A percentile compares a stretch with the other conserved stretches of the same genome.
Conservation (phyloP, 2,329 filamentous ascomycete species). For the Colletotrichum melonis region DNA sequence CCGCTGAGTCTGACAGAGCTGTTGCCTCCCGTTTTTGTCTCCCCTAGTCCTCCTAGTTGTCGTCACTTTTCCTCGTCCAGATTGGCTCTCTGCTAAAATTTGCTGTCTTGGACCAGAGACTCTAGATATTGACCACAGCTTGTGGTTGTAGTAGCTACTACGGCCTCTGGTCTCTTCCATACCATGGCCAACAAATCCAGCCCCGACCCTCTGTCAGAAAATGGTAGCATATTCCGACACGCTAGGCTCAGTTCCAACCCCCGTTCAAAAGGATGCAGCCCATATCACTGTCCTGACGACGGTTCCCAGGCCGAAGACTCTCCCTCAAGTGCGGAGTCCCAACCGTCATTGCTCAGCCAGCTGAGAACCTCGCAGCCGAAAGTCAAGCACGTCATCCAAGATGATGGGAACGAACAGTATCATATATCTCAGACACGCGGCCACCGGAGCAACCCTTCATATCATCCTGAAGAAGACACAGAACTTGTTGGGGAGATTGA, state of each 20-base stretch:
- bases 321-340: not conserved
- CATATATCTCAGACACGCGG: not conserved
- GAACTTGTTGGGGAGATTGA: not conserved
- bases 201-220: not conserved
- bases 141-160: not conserved
- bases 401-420: not conserved
- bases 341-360: not conserved
- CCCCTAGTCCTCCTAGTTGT: not conserved
- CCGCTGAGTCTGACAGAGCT: not conserved
- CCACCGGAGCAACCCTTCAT: not conserved
- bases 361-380: not conserved
- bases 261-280: not conserved
- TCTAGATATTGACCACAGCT: not conserved
- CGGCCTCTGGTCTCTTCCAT: too few relatives aligned
- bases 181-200: constrained; percentile 1
- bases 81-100: not conserved
- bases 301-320: not conserved
- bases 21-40: not conserved
- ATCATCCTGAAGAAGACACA: not conserved
- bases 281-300: not conserved
- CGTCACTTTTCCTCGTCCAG: not conserved
- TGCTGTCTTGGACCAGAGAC: not conserved
- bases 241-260: not conserved
- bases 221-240: not conserved
- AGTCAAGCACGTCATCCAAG: not conserved